Conservation (phyloP, 192 early-diverging fungal genomes). For the Chytriomyces hyalinus region DNA sequence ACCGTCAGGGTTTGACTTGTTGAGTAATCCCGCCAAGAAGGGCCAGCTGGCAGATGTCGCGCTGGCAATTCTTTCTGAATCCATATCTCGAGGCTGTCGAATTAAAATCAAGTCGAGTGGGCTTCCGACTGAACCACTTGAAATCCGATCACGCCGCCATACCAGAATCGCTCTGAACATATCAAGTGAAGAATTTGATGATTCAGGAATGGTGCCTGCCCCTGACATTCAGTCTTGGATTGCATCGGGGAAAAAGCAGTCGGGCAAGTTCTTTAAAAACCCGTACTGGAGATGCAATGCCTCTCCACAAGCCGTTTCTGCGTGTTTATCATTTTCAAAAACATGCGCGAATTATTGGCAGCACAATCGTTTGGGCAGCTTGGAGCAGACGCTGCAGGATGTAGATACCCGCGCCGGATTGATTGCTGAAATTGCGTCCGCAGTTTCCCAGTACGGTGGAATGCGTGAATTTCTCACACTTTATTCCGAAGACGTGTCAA, state of each 20-base stretch:
- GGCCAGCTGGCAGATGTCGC: neutral
- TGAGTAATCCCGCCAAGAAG: neutral
- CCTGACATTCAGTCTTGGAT: neutral
- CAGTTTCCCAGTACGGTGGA: neutral
- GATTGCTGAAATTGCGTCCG: neutral
- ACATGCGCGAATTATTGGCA: conserved; percentile 1
- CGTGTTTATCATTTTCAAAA: conserved; percentile 17
- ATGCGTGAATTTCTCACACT: conserved; percentile 13
- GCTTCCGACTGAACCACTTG: neutral
- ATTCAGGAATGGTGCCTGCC: neutral
- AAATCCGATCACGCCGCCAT: neutral
- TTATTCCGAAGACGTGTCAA: neutral
- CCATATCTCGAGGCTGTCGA: conserved; percentile 11
- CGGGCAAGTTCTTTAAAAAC: conserved; percentile 2
- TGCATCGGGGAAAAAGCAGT: neutral
- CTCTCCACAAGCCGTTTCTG: conserved; percentile 13
- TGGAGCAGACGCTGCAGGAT: neutral
- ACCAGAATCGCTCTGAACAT: neutral
- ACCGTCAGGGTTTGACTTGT: neutral
- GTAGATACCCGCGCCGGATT: neutral
- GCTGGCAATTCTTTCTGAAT: conserved; percentile 8
- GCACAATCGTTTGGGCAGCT: too few species aligned
- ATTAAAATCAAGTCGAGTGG: conserved; percentile 17
- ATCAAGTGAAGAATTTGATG: neutral
- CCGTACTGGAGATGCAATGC: conserved; percentile 6